Evolutionary conservation across 345 rosid genomes (phyloP).

Genomic region (Durio zibethinus): DNA sequence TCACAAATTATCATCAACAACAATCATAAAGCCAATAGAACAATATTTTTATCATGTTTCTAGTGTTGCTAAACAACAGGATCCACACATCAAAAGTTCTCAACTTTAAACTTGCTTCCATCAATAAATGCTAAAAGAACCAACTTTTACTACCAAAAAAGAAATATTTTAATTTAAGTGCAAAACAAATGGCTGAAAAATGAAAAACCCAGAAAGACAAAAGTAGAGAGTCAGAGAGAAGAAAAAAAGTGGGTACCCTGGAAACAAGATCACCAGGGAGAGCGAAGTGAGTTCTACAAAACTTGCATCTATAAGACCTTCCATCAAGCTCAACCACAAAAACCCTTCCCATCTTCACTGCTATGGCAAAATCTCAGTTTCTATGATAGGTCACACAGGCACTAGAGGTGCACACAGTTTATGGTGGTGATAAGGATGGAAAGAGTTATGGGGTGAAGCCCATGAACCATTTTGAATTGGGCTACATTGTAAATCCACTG

Average conservation of each 20-base stretch:
- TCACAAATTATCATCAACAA: not conserved
- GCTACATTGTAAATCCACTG: not conserved
- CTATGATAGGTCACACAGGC: too few species aligned
- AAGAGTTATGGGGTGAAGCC: not conserved
- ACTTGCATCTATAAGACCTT: slow-evolving; percentile 87
- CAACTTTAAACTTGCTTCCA: not conserved
- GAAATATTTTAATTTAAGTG: not conserved
- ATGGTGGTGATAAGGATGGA: too few species aligned
- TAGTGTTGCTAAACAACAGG: not conserved
- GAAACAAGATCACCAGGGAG: slow-evolving; percentile 25
- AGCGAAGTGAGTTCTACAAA: slow-evolving; percentile 79
- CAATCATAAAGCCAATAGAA: not conserved
- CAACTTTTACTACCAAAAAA: not conserved
- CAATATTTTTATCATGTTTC: not conserved
- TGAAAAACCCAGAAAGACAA: too few species aligned
- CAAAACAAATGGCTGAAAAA: not conserved
- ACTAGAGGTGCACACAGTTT: too few species aligned
- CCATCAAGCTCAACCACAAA: slow-evolving; percentile 70
- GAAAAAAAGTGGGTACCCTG: too few species aligned
- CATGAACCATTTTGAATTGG: not conserved
- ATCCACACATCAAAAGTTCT: not conserved
- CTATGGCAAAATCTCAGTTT: not conserved
- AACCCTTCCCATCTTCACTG: slow-evolving; percentile 56
- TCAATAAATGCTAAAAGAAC: not conserved
- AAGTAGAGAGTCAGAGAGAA: too few species aligned